A percentile compares a stretch with the other conserved stretches of the same genome.
phyloP scores from a whole-genome alignment of 139 green algal genomes.

The Coccomyxa sp. region DNA sequence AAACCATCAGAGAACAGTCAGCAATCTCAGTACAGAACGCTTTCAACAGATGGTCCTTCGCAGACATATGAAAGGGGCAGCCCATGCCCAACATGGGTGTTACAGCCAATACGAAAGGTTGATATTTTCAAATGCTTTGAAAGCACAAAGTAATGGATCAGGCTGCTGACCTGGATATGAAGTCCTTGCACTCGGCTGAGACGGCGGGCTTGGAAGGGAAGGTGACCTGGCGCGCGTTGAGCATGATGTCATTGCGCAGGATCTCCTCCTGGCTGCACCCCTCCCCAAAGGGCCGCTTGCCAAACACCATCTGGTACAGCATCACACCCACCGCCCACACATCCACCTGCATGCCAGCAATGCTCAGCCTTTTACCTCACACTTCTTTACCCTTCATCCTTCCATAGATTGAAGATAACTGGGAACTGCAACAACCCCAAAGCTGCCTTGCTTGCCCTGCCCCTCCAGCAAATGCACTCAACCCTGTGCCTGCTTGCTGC shows the following conservation, averaged over 20 bases:
- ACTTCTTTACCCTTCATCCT: too few relatives aligned
- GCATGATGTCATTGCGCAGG: slow-evolving; percentile 74
- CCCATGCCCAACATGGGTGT: not conserved
- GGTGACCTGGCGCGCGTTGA: slow-evolving; percentile 48
- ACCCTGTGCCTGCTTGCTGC: too few relatives aligned
- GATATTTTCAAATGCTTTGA: not conserved
- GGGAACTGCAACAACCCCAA: not conserved
- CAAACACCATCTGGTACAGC: slow-evolving; percentile 94
- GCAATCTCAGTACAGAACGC: too few relatives aligned
- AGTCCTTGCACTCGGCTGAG: slow-evolving; percentile 77
- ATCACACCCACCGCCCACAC: slow-evolving; percentile 91
- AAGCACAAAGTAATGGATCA: not conserved
- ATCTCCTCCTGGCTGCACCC: slow-evolving; percentile 78
- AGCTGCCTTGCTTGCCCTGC: too few relatives aligned
- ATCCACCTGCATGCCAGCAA: slow-evolving; percentile 59
- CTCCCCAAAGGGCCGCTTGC: slow-evolving; percentile 81
- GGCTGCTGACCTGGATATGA: slow-evolving; percentile 48
- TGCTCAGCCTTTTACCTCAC: not conserved
- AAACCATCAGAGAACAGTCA: too few relatives aligned
- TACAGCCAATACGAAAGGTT: not conserved
- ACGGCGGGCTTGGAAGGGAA: slow-evolving; percentile 74
- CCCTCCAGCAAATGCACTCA: too few relatives aligned
- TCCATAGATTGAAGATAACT: not conserved
- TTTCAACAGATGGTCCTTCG: not conserved
- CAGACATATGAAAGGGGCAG: not conserved